Evolutionary conservation across 768 basidiomycete species (phyloP).

Genomic region (Psilocybe sp.): DNA sequence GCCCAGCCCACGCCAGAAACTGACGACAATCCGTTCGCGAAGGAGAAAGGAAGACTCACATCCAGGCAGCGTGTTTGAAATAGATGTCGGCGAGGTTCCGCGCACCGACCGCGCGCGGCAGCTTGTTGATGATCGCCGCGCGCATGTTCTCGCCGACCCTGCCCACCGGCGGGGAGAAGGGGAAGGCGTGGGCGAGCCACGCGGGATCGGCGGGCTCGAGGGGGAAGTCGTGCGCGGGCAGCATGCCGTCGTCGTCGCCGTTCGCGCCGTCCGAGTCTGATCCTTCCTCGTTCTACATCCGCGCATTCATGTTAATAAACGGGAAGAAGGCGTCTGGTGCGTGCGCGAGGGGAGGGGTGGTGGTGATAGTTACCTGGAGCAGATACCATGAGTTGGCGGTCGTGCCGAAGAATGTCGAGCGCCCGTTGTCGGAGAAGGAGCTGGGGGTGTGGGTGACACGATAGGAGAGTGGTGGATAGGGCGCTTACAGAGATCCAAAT

Average conservation of each 20-base stretch:
- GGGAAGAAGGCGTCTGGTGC: neutral
- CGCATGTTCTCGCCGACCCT: constrained; percentile 44
- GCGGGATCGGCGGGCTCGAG: constrained; percentile 50
- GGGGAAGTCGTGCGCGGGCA: constrained; percentile 21
- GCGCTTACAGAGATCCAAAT: constrained; percentile 58
- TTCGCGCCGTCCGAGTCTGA: constrained; percentile 28
- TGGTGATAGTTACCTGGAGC: constrained; percentile 46
- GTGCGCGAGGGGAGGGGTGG: no score
- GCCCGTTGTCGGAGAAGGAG: constrained; percentile 59
- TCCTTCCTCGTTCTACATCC: constrained; percentile 56
- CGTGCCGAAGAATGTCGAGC: constrained; percentile 62
- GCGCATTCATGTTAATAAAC: neutral
- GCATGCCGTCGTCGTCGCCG: constrained; percentile 41
- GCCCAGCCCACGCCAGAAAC: no score
- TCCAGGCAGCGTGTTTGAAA: constrained; percentile 69
- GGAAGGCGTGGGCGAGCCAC: constrained; percentile 61
- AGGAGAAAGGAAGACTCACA: constrained; percentile 40
- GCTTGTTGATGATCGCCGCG: constrained; percentile 37
- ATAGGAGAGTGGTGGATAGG: constrained; percentile 4
- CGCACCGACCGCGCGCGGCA: constrained; percentile 42
- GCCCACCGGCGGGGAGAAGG: constrained; percentile 44
- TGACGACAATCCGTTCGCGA: no score
- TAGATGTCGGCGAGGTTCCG: constrained; percentile 47
- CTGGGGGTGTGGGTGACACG: constrained; percentile 26
- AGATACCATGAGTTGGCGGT: constrained; percentile 74